Conservation (phyloP, 2,329 filamentous ascomycete genomes). For the Hypomyces rosellus region DNA sequence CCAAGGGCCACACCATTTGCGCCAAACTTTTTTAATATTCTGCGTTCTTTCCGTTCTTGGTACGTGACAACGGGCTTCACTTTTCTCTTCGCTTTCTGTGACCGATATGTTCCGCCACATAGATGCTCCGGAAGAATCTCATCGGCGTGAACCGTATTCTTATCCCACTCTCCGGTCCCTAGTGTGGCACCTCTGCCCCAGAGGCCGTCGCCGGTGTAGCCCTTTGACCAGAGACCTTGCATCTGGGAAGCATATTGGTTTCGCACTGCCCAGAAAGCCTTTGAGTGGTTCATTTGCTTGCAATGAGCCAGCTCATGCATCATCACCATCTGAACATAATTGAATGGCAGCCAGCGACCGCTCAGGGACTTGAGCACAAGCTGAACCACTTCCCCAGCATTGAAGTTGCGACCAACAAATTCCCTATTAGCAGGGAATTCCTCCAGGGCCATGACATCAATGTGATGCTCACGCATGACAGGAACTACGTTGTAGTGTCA, state of each 20-base stretch:
- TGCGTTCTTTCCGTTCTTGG: constrained; percentile 64
- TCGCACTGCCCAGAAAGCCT: constrained; percentile 73
- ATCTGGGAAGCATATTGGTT: constrained; percentile 68
- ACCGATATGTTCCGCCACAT: constrained; percentile 74
- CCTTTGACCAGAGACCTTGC: constrained; percentile 60
- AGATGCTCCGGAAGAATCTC: constrained; percentile 63
- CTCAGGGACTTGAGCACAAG: constrained; percentile 67
- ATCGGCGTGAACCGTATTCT: constrained; percentile 42
- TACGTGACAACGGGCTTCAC: constrained; percentile 52
- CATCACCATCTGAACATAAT: constrained; percentile 90
- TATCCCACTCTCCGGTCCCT: constrained; percentile 53
- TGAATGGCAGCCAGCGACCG: constrained; percentile 70
- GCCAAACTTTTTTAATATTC: constrained; percentile 72
- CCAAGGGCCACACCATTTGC: constrained; percentile 62
- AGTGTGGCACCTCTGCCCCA: constrained; percentile 70
- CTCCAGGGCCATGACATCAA: constrained; percentile 65
- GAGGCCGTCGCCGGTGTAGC: constrained; percentile 74
- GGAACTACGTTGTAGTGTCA: constrained; percentile 42
- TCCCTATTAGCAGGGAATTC: constrained; percentile 76
- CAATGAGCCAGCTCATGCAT: constrained; percentile 88
- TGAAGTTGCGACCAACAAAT: constrained; percentile 86
- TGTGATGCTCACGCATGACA: constrained; percentile 59
- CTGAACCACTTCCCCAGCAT: constrained; percentile 80
- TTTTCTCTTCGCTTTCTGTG: constrained; percentile 51
- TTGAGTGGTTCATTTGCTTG: constrained; percentile 86